A percentile compares a stretch with the other conserved stretches of the same genome.
phyloP scores from a whole-genome alignment of 352 stramenopile species.

The Pythium chondricola region DNA sequence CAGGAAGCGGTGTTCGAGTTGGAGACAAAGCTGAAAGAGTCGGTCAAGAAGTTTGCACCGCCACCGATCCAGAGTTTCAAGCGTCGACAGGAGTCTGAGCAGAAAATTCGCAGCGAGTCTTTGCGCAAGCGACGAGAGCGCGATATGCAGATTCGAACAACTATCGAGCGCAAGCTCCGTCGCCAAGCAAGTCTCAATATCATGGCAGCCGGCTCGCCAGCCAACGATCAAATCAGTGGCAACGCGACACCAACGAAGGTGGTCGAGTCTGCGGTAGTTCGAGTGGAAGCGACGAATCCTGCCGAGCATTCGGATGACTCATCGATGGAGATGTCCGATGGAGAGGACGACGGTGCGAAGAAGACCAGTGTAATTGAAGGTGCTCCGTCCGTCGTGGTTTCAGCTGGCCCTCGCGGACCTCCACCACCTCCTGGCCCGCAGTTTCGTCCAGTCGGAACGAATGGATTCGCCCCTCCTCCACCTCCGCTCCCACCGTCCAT shows the following conservation, averaged over 20 bases:
- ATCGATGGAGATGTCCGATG: conserved; percentile 69
- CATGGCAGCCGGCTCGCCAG: conserved; percentile 6
- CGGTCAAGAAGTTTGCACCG: conserved; percentile 37
- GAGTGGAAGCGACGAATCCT: neutral
- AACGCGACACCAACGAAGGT: conserved; percentile 5
- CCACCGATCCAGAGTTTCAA: conserved; percentile 84
- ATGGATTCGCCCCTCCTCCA: neutral
- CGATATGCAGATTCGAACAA: conserved; percentile 63
- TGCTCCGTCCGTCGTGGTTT: neutral
- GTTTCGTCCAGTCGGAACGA: neutral
- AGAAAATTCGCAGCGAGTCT: conserved; percentile 66
- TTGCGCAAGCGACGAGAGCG: conserved; percentile 67
- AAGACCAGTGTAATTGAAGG: neutral
- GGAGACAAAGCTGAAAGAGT: conserved; percentile 45
- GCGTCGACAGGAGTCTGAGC: conserved; percentile 66
- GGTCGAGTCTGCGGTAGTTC: neutral
- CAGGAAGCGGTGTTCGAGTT: conserved; percentile 66
- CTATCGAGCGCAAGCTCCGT: conserved; percentile 41
- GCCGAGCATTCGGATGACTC: conserved; percentile 43
- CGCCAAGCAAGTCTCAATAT: conserved; percentile 7
- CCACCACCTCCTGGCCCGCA: neutral
- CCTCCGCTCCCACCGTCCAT: conserved; percentile 7
- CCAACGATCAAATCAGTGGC: conserved; percentile 18
- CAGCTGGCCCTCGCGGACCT: neutral
- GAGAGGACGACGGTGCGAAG: conserved; percentile 23